Evolutionary conservation across 148 eudicot genomes (phyloP).

Genomic region (Nepenthes gracilis): DNA sequence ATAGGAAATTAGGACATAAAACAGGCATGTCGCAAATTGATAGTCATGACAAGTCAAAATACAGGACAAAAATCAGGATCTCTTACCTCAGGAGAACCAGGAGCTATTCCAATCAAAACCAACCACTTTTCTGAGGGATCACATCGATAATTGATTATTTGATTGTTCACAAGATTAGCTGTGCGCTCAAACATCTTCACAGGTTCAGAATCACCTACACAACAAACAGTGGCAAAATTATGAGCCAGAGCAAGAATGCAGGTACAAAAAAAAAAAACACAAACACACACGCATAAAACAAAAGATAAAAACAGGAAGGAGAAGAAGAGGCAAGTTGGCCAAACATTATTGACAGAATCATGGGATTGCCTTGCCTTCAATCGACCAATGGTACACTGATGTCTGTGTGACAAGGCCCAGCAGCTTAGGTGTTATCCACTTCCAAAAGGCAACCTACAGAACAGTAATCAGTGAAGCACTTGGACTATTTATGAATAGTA

Average conservation of each 20-base stretch:
- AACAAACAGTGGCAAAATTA: background rate
- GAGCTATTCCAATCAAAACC: constrained; percentile 74
- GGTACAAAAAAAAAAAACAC: background rate
- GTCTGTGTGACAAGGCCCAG: constrained; percentile 91
- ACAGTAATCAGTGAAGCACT: background rate
- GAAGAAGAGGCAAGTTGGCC: background rate
- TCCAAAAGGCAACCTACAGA: constrained; percentile 86
- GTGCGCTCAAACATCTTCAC: constrained; percentile 68
- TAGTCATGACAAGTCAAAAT: background rate
- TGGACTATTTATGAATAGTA: background rate
- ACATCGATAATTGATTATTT: constrained; percentile 60
- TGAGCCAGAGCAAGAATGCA: background rate
- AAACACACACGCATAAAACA: background rate
- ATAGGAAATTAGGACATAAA: background rate
- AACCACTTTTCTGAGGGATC: constrained; percentile 75
- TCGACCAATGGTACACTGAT: constrained; percentile 95
- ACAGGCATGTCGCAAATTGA: background rate
- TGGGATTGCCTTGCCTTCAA: constrained; percentile 48
- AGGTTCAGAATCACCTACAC: constrained; percentile 61
- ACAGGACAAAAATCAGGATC: background rate
- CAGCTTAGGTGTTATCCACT: constrained; percentile 83
- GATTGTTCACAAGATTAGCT: constrained; percentile 64
- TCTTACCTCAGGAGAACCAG: constrained; percentile 61
- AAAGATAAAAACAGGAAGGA: background rate
- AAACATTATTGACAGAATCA: too few relatives aligned